Conservation (phyloP, 805 yeast genomes). For the Kuraishia piskuri region DNA sequence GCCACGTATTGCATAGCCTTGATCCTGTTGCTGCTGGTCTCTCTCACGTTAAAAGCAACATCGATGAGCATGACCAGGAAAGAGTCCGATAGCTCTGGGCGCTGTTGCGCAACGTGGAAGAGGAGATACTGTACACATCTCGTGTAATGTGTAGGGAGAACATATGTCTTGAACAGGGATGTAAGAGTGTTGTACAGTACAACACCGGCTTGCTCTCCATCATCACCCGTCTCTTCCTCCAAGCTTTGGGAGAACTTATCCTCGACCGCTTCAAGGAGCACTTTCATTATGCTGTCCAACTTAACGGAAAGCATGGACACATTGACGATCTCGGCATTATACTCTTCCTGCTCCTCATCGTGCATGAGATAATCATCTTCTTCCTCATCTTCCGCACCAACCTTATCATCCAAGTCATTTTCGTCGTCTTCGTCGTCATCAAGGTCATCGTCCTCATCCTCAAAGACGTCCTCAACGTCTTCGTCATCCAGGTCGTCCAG, state of each 20-base stretch:
- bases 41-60: slow-evolving; percentile 63
- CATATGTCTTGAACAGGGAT: slow-evolving; percentile 70
- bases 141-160: slow-evolving; percentile 88
- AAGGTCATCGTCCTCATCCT: slow-evolving; percentile 21
- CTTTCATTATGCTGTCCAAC: slow-evolving; percentile 59
- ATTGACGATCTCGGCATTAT: slow-evolving; percentile 47
- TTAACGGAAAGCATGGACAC: slow-evolving; percentile 52
- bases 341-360: slow-evolving; percentile 51
- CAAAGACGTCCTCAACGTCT: slow-evolving; percentile 44
- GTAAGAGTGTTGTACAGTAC: slow-evolving; percentile 64
- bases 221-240: not conserved
- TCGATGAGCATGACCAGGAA: slow-evolving; percentile 77
- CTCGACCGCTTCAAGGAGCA: slow-evolving; percentile 44
- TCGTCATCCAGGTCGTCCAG: slow-evolving; percentile 79
- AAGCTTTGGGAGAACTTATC: slow-evolving; percentile 22
- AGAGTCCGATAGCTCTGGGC: slow-evolving; percentile 77
- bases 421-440: slow-evolving; percentile 14
- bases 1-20: slow-evolving; percentile 90
- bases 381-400: slow-evolving; percentile 18
- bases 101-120: slow-evolving; percentile 75
- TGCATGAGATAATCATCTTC: slow-evolving; percentile 26
- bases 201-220: slow-evolving; percentile 32
- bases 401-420: slow-evolving; percentile 16
- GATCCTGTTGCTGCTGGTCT: slow-evolving; percentile 65
- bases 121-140: slow-evolving; percentile 78